Evolutionary conservation across 257 asterid genomes (phyloP).

Genomic region (Solanum pimpinellifolium): DNA sequence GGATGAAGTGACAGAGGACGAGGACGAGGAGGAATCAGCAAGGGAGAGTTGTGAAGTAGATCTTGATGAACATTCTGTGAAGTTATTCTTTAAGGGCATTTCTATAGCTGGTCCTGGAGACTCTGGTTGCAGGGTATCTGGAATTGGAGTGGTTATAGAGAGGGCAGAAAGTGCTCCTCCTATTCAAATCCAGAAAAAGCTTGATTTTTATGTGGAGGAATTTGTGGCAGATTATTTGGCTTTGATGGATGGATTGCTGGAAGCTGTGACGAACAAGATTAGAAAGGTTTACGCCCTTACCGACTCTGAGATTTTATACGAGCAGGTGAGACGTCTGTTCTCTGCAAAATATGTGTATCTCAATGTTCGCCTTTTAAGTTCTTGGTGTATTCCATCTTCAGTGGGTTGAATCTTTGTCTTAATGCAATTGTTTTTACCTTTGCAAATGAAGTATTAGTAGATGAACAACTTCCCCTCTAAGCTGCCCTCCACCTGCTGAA

Average conservation of each 20-base stretch:
- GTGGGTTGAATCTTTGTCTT: not conserved
- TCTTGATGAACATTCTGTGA: slow-evolving; percentile 39
- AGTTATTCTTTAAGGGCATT: slow-evolving; percentile 73
- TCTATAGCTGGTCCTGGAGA: slow-evolving; percentile 61
- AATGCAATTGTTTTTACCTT: not conserved
- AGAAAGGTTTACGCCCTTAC: slow-evolving; percentile 54
- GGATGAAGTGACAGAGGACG: not conserved
- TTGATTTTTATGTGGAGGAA: slow-evolving; percentile 73
- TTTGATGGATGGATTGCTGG: slow-evolving; percentile 75
- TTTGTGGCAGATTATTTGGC: slow-evolving; percentile 80
- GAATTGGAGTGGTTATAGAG: slow-evolving; percentile 86
- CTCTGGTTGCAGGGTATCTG: slow-evolving; percentile 59
- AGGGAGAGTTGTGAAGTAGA: slow-evolving; percentile 9
- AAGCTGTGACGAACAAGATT: slow-evolving; percentile 44
- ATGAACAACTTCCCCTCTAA: not conserved
- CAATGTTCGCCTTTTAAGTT: not conserved
- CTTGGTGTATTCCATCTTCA: not conserved
- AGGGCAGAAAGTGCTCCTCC: slow-evolving; percentile 19
- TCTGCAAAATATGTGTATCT: not conserved
- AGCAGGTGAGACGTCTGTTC: slow-evolving; percentile 52
- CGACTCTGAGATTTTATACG: slow-evolving; percentile 44
- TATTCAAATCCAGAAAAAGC: slow-evolving; percentile 77
- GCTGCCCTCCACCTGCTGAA: not conserved
- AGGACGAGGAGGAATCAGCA: slow-evolving; percentile 11
- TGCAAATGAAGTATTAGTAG: not conserved